Evolutionary conservation across 345 rosid genomes (phyloP), one percentile per base, ranked within the genome.

Genomic region (Bruguiera sexangula): DNA sequence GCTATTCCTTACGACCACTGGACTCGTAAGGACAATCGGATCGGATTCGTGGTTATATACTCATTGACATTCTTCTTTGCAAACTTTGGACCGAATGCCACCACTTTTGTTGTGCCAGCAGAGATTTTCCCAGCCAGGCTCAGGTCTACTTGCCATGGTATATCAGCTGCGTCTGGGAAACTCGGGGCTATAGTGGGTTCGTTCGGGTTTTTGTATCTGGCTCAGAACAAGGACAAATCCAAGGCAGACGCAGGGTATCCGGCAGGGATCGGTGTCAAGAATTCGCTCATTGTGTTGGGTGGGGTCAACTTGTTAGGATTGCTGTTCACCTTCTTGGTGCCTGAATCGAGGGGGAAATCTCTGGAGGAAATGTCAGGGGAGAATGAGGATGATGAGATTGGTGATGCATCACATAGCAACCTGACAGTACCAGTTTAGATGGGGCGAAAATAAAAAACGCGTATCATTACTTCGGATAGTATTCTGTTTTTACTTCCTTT

Each of bases 141-240:
- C 20, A 85, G 97, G 82, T 90, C 92, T 50, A 92, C 97, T 20
- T 92, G 96, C 78, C 96, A 92, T 37, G 93, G 97, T 3, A 89
- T 91, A 55, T 91, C 96, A n/a, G 90, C 97, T 29, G 96, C 93
- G 16, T 69, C 89, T 1, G 97, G 96, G 56, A 92, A 92, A 76
- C 81, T 89, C 1, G 96, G 96, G 24, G 96, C 96, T n/a, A 92
- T 92, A 24, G 84, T 89, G n/a, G 92, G 96, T 57, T 93, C 97
- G 10, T 89, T 89, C 43, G 98, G 92, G 22, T 92, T 92, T 79
- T 78, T 92, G 66, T 89, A 87, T 70, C 75, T 90, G 83, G 89
- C 96, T 48, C 98, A 92, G 77, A 81, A 72, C 60, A 70, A 79
- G 60, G 85, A 89, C 83, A 85, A 86, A 82, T 77, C 78, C 71